Evolutionary conservation across 768 basidiomycete species (phyloP), one percentile per base, ranked within the genome.

Genomic region (Pleurotus djamor): DNA sequence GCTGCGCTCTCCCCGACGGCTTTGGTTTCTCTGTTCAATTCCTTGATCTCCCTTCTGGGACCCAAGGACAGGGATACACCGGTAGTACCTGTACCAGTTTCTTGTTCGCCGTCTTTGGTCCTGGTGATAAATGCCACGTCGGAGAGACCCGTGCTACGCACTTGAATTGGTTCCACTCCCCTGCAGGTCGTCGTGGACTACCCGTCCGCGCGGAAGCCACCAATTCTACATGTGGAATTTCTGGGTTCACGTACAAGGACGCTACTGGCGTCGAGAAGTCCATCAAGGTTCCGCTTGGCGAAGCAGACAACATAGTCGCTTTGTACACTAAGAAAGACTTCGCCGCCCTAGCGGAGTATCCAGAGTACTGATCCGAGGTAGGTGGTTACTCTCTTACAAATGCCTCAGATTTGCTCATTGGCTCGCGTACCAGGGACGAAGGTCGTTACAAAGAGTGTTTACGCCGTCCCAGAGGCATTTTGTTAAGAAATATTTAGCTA

Each of bases 51-150:
- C 57, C 57, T 38, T 44, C 44, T 10, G 57, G 57, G 4, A 48
- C 32, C 9, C 57, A 58, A 38, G 57, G 57, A 5, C 57, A 58
- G 57, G 57, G 57, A 58, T 58, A 58, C 47, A 58, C 34, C n/a
- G 45, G 45, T 10, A 48, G 57, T 47, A 48, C 32, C 21, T 58
- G 57, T 4, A 16, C 14, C 21, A 32, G 36, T 34, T 58, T 58
- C 48, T 32, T 58, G 45, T 57, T 47, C 55, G 35, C 51, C 8
- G 51, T 52, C 10, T 52, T 52, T 38, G 51, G 51, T 5, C 51
- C 51, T 8, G 51, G 51, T 38, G 37, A 35, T 14, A 36, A 7
- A 8, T 52, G 51, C 51, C 37, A 52, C 32, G 55, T 16, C 33
- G 55, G 55, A 57, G 55, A 43, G n/a, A 43, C 55, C 16, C 38